Conservation (phyloP, 805 yeast species). For the Metschnikowia proteae region DNA sequence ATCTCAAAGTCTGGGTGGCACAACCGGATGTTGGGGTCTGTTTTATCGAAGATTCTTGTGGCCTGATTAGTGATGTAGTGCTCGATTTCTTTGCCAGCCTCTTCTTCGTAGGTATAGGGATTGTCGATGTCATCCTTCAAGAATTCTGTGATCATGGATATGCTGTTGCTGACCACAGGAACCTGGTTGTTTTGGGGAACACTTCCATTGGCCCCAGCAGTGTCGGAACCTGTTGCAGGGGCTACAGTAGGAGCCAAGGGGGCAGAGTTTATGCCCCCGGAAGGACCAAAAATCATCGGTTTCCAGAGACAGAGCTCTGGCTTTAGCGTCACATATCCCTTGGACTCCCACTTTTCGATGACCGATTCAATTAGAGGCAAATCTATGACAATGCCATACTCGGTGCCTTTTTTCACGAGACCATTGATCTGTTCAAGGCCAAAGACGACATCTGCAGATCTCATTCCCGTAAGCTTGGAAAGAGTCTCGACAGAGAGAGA, state of each 20-base stretch:
- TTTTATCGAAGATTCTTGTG: slow-evolving; percentile 12
- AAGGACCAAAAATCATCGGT: slow-evolving; percentile 78
- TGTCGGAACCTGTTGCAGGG: not conserved
- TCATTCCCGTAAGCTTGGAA: slow-evolving; percentile 77
- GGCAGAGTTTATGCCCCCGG: slow-evolving; percentile 75
- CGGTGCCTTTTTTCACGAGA: slow-evolving; percentile 43
- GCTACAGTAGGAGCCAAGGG: slow-evolving; percentile 33
- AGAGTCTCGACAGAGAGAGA: slow-evolving; percentile 56
- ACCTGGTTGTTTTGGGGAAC: slow-evolving; percentile 4
- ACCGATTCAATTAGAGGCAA: slow-evolving; percentile 38
- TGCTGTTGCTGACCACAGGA: slow-evolving; percentile 40
- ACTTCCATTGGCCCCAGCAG: not conserved
- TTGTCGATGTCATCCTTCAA: slow-evolving; percentile 67
- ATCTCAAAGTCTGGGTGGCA: slow-evolving; percentile 16
- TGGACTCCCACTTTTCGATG: slow-evolving; percentile 50
- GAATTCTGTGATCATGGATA: slow-evolving; percentile 56
- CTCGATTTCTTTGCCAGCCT: slow-evolving; percentile 46
- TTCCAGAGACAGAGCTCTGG: slow-evolving; percentile 67
- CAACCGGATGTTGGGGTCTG: slow-evolving; percentile 2
- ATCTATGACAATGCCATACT: slow-evolving; percentile 55
- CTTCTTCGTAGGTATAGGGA: slow-evolving; percentile 55
- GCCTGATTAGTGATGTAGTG: slow-evolving; percentile 20
- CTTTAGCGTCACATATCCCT: slow-evolving; percentile 50
- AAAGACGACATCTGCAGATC: slow-evolving; percentile 77
- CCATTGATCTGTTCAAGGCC: slow-evolving; percentile 77